phyloP scores from a whole-genome alignment of 768 basidiomycete species.

The Roridomyces roridus region DNA sequence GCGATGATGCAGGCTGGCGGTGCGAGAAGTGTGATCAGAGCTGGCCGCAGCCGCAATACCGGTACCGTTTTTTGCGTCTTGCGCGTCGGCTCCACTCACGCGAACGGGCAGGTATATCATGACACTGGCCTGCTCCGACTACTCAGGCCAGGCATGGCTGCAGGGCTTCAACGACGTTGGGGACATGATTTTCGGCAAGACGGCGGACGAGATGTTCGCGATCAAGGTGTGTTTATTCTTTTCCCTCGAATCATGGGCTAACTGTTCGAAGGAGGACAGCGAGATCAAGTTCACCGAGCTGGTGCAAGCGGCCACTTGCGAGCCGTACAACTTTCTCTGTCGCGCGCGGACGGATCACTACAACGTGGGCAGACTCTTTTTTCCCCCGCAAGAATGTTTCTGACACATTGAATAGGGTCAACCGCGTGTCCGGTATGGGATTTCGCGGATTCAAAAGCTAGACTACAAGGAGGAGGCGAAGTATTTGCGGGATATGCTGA shows the following conservation, averaged over 20 bases:
- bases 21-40: constrained; percentile 92
- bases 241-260: not conserved
- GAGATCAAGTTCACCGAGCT: constrained; percentile 62
- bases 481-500: constrained; percentile 63
- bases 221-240: constrained; percentile 59
- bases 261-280: constrained; percentile 56
- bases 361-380: constrained; percentile 47
- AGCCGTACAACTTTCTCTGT: constrained; percentile 82
- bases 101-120: constrained; percentile 69
- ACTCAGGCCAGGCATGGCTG: constrained; percentile 89
- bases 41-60: constrained; percentile 74
- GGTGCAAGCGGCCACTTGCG: constrained; percentile 69
- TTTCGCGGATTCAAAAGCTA: constrained; percentile 66
- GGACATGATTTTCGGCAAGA: constrained; percentile 71
- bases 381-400: not conserved
- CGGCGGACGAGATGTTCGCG: constrained; percentile 79
- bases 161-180: constrained; percentile 97
- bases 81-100: constrained; percentile 4
- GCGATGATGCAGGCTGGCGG: constrained; percentile 74
- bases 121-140: constrained; percentile 87
- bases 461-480: constrained; percentile 76
- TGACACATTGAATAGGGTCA: constrained; percentile 59
- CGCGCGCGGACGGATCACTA: constrained; percentile 88
- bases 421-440: constrained; percentile 82
- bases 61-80: constrained; percentile 52